These are phyloP conservation scores for Nadsonia fulvescens DNA, from an alignment of 805 yeast species.

Conservation along the genomic window DNA sequence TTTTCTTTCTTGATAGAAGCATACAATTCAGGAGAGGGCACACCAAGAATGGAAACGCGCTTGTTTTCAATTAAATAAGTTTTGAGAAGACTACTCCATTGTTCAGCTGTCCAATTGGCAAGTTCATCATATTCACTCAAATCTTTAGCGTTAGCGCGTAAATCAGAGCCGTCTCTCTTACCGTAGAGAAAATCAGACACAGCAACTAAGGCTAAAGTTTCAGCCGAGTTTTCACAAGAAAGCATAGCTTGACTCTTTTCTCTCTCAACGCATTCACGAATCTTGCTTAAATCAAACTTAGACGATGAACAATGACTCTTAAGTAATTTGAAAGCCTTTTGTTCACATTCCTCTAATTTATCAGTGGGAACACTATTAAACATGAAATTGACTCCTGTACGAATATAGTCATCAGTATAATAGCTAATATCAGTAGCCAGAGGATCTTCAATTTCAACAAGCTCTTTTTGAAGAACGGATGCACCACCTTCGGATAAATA, in stretches of 20 bases:
- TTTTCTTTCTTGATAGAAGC: slow-evolving; percentile 31
- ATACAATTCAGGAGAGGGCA: slow-evolving; percentile 51
- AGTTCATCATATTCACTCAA: slow-evolving; percentile 45
- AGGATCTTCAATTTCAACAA: slow-evolving; percentile 74
- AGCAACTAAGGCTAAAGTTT: slow-evolving; percentile 43
- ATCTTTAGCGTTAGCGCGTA: slow-evolving; percentile 35
- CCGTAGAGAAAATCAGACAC: slow-evolving; percentile 75
- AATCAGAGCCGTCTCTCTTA: slow-evolving; percentile 35
- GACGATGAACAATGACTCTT: slow-evolving; percentile 30
- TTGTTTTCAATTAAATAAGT: slow-evolving; percentile 39
- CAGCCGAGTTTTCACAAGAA: slow-evolving; percentile 31
- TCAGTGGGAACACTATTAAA: slow-evolving; percentile 65
- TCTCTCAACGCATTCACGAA: slow-evolving; percentile 52
- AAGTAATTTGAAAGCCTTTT: slow-evolving; percentile 32
- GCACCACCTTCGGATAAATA: slow-evolving; percentile 66
- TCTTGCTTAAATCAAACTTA: slow-evolving; percentile 42
- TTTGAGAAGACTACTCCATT: slow-evolving; percentile 47
- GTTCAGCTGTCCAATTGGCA: slow-evolving; percentile 36
- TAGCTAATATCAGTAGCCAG: slow-evolving; percentile 52
- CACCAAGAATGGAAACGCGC: slow-evolving; percentile 49
- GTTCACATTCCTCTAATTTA: slow-evolving; percentile 34
- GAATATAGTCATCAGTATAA: slow-evolving; percentile 56
- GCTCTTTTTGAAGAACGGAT: slow-evolving; percentile 48
- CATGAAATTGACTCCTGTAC: slow-evolving; percentile 36
- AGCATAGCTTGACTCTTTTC: slow-evolving; percentile 34